A percentile compares a stretch with the other conserved stretches of the same genome.
Evolutionary conservation across 225 moss, liverwort and hornwort genomes (phyloP).

Genomic region (Thuidium tamariscinum): DNA sequence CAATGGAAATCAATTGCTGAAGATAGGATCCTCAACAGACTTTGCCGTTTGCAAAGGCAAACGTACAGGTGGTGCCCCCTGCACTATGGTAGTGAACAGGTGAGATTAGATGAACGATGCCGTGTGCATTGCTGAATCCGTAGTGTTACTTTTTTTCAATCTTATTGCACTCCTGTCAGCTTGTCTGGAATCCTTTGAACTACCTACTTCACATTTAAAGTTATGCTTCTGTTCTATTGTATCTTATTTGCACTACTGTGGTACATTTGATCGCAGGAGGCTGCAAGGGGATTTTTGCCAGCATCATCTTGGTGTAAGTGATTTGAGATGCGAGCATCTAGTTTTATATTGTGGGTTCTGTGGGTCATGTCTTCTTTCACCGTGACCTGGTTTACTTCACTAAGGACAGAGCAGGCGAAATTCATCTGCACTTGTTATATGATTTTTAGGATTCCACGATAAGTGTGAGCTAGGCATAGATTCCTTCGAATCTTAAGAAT

Average conservation of each 20-base stretch:
- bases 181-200: background rate
- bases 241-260: background rate
- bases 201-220: background rate
- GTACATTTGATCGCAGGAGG: constrained; percentile 28
- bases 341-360: background rate
- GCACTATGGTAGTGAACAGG: constrained; percentile 74
- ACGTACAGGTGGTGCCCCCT: constrained; percentile 53
- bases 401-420: background rate
- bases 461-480: background rate
- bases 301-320: constrained; percentile 71
- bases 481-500: background rate
- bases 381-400: background rate
- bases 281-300: constrained; percentile 72
- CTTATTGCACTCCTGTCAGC: background rate
- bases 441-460: background rate
- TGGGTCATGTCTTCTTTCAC: background rate
- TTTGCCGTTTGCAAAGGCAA: constrained; percentile 70
- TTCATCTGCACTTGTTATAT: background rate
- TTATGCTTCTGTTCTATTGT: background rate
- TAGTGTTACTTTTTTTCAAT: background rate
- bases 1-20: constrained; percentile 60
- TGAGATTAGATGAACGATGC: background rate
- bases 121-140: background rate
- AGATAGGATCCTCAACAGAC: constrained; percentile 63
- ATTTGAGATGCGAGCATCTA: background rate